Evolutionary conservation across 495 filamentous ascomycete genomes (phyloP), one percentile per base, ranked within the genome.

Genomic region (Daldinia concentrica): DNA sequence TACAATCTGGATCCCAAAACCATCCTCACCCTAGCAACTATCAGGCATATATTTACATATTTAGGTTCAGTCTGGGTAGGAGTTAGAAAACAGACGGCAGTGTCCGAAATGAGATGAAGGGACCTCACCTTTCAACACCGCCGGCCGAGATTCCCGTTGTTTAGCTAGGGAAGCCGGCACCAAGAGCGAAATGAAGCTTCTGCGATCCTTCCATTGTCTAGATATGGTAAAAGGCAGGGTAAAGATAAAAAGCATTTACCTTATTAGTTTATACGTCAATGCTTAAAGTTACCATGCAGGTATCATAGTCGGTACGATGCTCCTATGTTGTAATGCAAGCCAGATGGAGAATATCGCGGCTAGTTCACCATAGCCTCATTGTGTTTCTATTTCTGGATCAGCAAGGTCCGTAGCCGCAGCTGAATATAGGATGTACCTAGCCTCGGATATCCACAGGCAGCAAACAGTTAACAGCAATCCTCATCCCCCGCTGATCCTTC

Each of bases 311-410:
- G 43, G 19, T 22, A 48, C 43, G 17, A 48, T 24, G 19, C 43
- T 12, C 24, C 19, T n/a, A 48, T 48, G 43, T 22, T 48, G 43
- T 48, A 48, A 48, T 48, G 17, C 43, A 48, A 48, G 43, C 24
- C 26, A 52, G 11, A 29, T 52, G 50, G 15, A 29, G 50, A 15
- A 27, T 61, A 58, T 50, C 55, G 55, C 17, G 26, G 55, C 59
- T 63, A 59, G 51, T 22, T 9, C 9, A 51, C 51, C 71, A 74
- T 37, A 74, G 74, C 74, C 74, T 74, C 74, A 65, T 69, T 65
- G 6, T 69, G 68, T 69, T 76, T 62, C 74, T 76, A 76, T 76
- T 76, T 72, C 50, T 12, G 37, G 71, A 69, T 58, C 51, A 32
- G 67, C 45, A 51, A 36, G 12, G 62, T 29, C n/a, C n/a, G 39